Percentiles rank a stretch among this genome's conserved stretches.
phyloP scores from a whole-genome alignment of 192 early-diverging fungal species.

The Funneliformis geosporum region DNA sequence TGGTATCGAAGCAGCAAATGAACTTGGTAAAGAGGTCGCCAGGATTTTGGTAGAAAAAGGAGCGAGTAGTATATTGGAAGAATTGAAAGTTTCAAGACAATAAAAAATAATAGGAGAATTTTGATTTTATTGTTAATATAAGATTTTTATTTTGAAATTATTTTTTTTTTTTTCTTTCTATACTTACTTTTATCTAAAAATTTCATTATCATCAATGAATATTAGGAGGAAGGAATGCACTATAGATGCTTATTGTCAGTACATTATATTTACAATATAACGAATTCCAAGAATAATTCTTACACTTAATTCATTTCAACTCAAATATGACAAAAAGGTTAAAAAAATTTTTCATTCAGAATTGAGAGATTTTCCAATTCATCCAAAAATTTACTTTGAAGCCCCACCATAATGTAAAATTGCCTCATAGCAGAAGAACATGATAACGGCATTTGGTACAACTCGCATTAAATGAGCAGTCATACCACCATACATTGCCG shows the following conservation, averaged over 20 bases:
- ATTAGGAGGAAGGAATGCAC: not conserved
- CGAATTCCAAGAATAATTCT: not conserved
- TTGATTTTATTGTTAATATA: not conserved
- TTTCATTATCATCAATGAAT: too few relatives aligned
- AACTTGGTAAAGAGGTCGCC: constrained; percentile 47
- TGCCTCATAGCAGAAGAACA: constrained; percentile 87
- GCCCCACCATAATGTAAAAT: constrained; percentile 53
- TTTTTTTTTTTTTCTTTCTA: not conserved
- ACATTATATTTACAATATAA: not conserved
- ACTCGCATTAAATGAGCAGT: constrained; percentile 91
- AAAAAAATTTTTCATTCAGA: too few relatives aligned
- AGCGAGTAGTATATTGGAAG: constrained; percentile 41
- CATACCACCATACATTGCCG: constrained; percentile 92
- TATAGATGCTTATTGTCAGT: too few relatives aligned
- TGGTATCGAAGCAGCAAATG: constrained; percentile 39
- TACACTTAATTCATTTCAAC: not conserved
- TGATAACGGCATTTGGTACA: constrained; percentile 93
- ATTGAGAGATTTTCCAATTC: not conserved
- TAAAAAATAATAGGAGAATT: not conserved
- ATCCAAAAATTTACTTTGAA: not conserved
- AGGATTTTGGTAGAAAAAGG: constrained; percentile 42
- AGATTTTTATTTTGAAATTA: not conserved
- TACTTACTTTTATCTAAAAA: too few relatives aligned
- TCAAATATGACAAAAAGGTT: too few relatives aligned
- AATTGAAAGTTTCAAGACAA: constrained; percentile 2